Conservation (phyloP, 148 eudicot species). For the Amaranthus palmeri region DNA sequence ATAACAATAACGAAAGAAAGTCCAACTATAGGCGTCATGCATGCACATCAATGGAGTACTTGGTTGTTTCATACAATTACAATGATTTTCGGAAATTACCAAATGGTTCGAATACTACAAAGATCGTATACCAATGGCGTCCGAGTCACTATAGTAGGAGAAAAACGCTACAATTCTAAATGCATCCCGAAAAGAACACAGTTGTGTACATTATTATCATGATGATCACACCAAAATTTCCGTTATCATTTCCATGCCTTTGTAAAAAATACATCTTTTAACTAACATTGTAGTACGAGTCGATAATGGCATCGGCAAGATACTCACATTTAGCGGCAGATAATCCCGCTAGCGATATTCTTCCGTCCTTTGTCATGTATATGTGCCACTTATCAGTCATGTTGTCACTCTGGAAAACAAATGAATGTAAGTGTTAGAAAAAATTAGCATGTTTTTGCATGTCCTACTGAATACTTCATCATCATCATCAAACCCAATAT, state of each 20-base stretch:
- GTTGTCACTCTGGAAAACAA: conserved; percentile 69
- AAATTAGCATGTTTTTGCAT: background rate
- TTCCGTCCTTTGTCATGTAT: conserved; percentile 97
- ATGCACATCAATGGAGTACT: background rate
- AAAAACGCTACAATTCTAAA: background rate
- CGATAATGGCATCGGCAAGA: conserved; percentile 95
- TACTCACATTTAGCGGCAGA: conserved; percentile 89
- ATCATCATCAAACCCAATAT: background rate
- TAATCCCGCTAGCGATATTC: conserved; percentile 89
- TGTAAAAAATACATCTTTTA: conserved; percentile 25
- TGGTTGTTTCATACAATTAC: background rate
- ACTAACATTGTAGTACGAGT: conserved; percentile 79
- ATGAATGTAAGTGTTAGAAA: background rate
- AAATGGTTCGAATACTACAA: background rate
- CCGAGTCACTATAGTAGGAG: background rate
- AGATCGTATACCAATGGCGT: background rate
- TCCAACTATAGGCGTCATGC: background rate
- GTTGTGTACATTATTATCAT: conserved; percentile 12
- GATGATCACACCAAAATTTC: conserved; percentile 17
- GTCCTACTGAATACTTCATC: background rate
- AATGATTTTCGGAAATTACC: background rate
- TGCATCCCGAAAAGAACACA: conserved; percentile 7
- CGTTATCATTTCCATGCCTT: background rate
- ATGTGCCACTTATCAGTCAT: conserved; percentile 94
- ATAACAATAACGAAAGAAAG: background rate